Evolutionary conservation across 2,329 filamentous ascomycete species (phyloP).

Genomic region (Trichoderma sp.): DNA sequence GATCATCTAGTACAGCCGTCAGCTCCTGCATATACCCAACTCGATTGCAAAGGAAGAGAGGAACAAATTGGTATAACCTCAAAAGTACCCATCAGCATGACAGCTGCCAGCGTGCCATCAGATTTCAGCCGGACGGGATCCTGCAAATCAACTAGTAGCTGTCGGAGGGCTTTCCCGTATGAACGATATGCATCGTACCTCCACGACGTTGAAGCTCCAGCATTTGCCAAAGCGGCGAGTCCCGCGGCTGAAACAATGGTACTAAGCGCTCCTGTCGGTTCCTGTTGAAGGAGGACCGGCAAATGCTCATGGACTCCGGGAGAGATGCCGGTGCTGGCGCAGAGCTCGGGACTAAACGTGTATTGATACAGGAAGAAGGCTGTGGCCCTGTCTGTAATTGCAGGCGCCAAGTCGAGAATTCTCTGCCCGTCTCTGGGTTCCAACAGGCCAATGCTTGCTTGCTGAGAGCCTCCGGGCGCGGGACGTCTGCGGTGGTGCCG

Average conservation of each 20-base stretch:
- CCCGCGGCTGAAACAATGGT: conserved; percentile 28
- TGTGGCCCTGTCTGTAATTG: conserved; percentile 26
- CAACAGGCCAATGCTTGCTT: neutral
- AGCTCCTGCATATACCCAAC: neutral
- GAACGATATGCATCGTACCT: conserved; percentile 27
- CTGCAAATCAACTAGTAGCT: conserved; percentile 24
- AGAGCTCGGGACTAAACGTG: neutral
- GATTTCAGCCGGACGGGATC: conserved; percentile 26
- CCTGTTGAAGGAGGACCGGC: conserved; percentile 23
- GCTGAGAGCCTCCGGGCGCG: neutral
- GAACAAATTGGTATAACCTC: conserved; percentile 21
- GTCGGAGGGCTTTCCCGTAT: conserved; percentile 28
- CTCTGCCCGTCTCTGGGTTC: neutral
- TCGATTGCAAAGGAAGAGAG: neutral
- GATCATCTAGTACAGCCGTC: conserved; percentile 26
- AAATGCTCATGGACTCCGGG: conserved; percentile 29
- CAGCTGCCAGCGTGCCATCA: conserved; percentile 29
- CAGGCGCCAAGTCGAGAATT: conserved; percentile 22
- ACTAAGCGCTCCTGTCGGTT: conserved; percentile 26
- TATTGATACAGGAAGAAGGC: conserved; percentile 31
- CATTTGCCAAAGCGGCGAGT: conserved; percentile 30
- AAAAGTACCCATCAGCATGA: conserved; percentile 31
- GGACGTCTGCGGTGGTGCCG: conserved; percentile 25
- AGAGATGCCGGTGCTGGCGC: neutral
- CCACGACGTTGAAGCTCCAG: conserved; percentile 26